phyloP scores from a whole-genome alignment of 768 basidiomycete species.

The Pulveroboletus frians region DNA sequence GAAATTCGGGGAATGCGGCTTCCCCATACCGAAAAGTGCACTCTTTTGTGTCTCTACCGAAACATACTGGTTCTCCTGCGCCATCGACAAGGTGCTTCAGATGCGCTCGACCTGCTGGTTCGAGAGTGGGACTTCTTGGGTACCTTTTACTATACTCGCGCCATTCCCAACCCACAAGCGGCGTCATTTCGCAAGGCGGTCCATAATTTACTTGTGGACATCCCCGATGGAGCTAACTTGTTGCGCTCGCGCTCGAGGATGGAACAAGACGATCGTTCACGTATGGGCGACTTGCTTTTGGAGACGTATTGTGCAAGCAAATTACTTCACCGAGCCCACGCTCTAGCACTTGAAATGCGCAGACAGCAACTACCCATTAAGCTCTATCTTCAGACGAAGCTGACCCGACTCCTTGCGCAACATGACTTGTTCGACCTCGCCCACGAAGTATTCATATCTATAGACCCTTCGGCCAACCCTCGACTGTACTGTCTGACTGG shows the following conservation, averaged over 20 bases:
- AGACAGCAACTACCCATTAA: conserved; percentile 31
- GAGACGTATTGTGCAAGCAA: conserved; percentile 33
- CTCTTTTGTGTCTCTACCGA: conserved; percentile 32
- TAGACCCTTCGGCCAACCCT: conserved; percentile 22
- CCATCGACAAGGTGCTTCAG: conserved; percentile 28
- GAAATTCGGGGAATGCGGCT: conserved; percentile 21
- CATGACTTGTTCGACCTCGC: conserved; percentile 38
- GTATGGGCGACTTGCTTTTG: conserved; percentile 39
- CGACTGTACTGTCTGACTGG: conserved; percentile 36
- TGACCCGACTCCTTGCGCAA: conserved; percentile 43
- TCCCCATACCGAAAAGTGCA: conserved; percentile 16
- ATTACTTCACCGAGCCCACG: conserved; percentile 34
- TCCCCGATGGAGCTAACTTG: conserved; percentile 30
- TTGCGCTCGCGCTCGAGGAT: conserved; percentile 22
- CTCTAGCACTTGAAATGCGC: conserved; percentile 39
- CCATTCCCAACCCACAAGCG: conserved; percentile 5
- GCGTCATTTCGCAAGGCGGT: conserved; percentile 28
- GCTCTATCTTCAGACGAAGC: conserved; percentile 25
- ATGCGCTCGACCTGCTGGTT: conserved; percentile 38
- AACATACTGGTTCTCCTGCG: conserved; percentile 35
- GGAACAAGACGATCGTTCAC: conserved; percentile 25
- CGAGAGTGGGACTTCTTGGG: conserved; percentile 35
- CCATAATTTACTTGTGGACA: conserved; percentile 24
- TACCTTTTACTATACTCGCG: conserved; percentile 13
- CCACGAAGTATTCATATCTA: conserved; percentile 36